Evolutionary conservation across 2,329 filamentous ascomycete genomes (phyloP).

Genomic region (Scedosporium apiospermum): DNA sequence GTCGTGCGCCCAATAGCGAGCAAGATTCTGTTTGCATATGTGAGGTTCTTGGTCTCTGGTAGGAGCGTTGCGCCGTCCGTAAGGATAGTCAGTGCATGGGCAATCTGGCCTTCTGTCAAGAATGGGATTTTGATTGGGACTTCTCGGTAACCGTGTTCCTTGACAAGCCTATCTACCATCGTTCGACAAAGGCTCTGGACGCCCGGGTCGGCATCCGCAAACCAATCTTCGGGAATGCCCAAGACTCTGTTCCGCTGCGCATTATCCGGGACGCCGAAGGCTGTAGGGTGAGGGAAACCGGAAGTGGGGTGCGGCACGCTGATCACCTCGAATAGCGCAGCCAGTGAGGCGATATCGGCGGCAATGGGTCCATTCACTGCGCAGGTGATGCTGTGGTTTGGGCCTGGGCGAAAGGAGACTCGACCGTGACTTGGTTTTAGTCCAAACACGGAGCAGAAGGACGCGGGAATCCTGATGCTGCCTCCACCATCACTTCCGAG

Average conservation of each 20-base stretch:
- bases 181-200: conserved; percentile 30
- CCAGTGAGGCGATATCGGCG: conserved; percentile 55
- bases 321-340: conserved; percentile 55
- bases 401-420: conserved; percentile 51
- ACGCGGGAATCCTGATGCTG: conserved; percentile 62
- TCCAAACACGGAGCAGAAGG: conserved; percentile 65
- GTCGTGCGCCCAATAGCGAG: conserved; percentile 54
- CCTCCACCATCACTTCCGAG: conserved; percentile 67
- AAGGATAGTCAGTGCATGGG: conserved; percentile 66
- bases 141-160: conserved; percentile 39
- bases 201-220: conserved; percentile 33
- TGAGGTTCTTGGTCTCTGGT: conserved; percentile 38
- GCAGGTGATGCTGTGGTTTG: conserved; percentile 49
- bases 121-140: conserved; percentile 50
- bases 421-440: conserved; percentile 63
- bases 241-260: conserved; percentile 35
- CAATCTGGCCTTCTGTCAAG: conserved; percentile 54
- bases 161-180: conserved; percentile 42
- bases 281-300: conserved; percentile 34
- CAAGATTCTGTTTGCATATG: conserved; percentile 55
- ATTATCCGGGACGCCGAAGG: conserved; percentile 16
- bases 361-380: conserved; percentile 61
- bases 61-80: conserved; percentile 45
- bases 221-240: conserved; percentile 58
- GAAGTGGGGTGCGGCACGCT: conserved; percentile 52